Percentiles rank a stretch among this genome's conserved stretches.
Evolutionary conservation across 441 rosid genomes (phyloP).

Genomic region (Arabidopsis lyrata): DNA sequence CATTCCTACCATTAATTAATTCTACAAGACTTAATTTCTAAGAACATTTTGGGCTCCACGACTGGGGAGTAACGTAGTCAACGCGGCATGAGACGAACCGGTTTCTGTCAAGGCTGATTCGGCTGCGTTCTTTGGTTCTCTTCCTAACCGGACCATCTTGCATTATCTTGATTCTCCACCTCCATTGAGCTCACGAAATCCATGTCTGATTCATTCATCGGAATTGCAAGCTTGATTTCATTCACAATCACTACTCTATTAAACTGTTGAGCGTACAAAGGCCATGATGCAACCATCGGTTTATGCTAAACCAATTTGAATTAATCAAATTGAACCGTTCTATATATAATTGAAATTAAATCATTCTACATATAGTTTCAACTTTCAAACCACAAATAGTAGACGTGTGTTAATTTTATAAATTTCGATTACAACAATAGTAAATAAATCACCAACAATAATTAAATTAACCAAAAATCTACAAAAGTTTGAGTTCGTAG

Average conservation of each 20-base stretch:
- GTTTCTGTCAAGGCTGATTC: conserved; percentile 33
- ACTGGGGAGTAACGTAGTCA: conserved; percentile 40
- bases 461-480: no score
- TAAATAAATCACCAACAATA: no score
- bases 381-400: no score
- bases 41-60: conserved; percentile 39
- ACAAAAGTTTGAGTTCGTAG: no score
- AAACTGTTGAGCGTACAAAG: conserved; percentile 51
- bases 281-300: conserved; percentile 44
- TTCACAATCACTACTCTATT: conserved; percentile 48
- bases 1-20: not conserved
- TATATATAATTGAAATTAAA: no score
- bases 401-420: no score
- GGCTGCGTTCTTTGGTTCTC: conserved; percentile 40
- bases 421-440: no score
- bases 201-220: conserved; percentile 43
- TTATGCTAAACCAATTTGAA: not conserved
- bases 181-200: conserved; percentile 47
- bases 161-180: conserved; percentile 54
- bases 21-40: not conserved
- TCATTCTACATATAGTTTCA: no score
- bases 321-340: not conserved
- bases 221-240: conserved; percentile 49
- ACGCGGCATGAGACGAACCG: conserved; percentile 44
- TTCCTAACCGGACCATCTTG: conserved; percentile 42